Evolutionary conservation across 2,329 filamentous ascomycete species (phyloP).

Genomic region (Calonectria fujianensis): DNA sequence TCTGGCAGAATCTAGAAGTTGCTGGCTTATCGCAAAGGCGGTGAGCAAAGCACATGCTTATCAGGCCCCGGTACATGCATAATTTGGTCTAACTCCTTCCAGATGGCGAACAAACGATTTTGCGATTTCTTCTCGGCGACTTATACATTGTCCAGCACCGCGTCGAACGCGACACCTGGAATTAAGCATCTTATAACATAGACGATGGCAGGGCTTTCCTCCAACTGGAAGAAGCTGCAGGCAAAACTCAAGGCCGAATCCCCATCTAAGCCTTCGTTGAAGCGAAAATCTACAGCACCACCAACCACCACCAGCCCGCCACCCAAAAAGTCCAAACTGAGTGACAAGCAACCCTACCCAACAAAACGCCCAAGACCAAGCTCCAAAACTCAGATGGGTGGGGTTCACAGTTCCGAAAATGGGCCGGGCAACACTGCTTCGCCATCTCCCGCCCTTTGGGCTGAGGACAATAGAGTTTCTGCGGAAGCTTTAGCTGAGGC

Average conservation of each 20-base stretch:
- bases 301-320: constrained; percentile 48
- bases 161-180: constrained; percentile 1
- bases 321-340: constrained; percentile 57
- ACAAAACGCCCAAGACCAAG: constrained; percentile 37
- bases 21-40: constrained; percentile 53
- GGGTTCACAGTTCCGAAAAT: constrained; percentile 69
- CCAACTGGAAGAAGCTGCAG: constrained; percentile 88
- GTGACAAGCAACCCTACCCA: constrained; percentile 31
- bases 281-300: constrained; percentile 64
- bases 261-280: constrained; percentile 61
- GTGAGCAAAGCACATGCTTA: constrained; percentile 49
- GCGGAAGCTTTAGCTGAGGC: constrained; percentile 76
- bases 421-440: constrained; percentile 65
- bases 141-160: constrained; percentile 27
- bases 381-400: constrained; percentile 69
- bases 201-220: constrained; percentile 71
- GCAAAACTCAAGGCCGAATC: constrained; percentile 72
- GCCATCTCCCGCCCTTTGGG: constrained; percentile 76
- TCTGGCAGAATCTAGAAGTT: constrained; percentile 53
- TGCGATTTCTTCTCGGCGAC: constrained; percentile 23
- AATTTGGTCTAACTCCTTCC: constrained; percentile 45
- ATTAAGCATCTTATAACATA: not conserved
- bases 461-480: constrained; percentile 77
- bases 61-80: constrained; percentile 51
- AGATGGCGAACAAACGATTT: constrained; percentile 25